phyloP scores from a whole-genome alignment of 805 yeast genomes.

The Metschnikowia sp. region DNA sequence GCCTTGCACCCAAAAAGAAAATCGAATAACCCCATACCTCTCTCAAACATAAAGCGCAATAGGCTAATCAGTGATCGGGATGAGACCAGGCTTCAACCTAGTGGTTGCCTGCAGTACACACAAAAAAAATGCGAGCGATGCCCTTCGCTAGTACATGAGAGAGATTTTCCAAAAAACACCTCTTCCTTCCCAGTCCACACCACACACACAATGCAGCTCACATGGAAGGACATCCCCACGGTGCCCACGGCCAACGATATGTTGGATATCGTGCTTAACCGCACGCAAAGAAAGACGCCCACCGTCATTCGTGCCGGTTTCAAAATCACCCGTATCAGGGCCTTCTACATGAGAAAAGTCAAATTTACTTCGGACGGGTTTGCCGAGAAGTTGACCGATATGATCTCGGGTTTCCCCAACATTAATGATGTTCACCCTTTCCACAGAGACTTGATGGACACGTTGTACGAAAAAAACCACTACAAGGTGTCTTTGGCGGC shows the following conservation, averaged over 20 bases:
- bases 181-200: background rate
- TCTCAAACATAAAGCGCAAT: too few species aligned
- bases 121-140: too few species aligned
- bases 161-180: background rate
- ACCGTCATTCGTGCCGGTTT: constrained; percentile 98
- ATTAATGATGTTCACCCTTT: constrained; percentile 97
- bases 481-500: constrained; percentile 96
- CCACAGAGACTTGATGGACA: constrained; percentile 97
- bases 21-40: too few species aligned
- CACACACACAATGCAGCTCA: constrained; percentile 68
- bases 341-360: constrained; percentile 98
- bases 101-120: too few species aligned
- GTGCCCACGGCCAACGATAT: constrained; percentile 90
- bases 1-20: too few species aligned
- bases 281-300: constrained; percentile 98
- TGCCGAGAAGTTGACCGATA: constrained; percentile 83
- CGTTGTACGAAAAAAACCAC: constrained; percentile 96
- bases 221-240: constrained; percentile 98
- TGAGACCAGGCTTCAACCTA: too few species aligned
- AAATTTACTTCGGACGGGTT: constrained; percentile 96
- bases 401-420: constrained; percentile 88
- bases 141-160: too few species aligned
- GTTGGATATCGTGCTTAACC: constrained; percentile 92
- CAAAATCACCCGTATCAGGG: constrained; percentile 91
- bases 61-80: too few species aligned